Percentiles rank a stretch among this genome's conserved stretches.
These are phyloP conservation scores for Fereydounia khargensis DNA, from an alignment of 1,284 basidiomycete species.

Conservation along the genomic window DNA sequence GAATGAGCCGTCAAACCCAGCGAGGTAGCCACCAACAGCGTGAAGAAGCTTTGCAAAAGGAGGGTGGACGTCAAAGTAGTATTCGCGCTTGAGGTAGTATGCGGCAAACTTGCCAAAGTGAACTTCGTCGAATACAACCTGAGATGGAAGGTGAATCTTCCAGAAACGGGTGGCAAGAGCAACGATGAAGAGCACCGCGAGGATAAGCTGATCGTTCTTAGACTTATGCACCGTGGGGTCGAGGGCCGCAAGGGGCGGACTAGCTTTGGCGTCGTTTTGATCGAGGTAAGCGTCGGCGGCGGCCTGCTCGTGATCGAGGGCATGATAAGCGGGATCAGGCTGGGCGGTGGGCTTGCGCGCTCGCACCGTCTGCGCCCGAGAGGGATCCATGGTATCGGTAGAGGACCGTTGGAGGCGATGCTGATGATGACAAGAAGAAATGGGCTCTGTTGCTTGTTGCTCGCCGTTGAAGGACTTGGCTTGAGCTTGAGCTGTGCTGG, in stretches of 20 bases:
- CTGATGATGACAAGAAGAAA: no score
- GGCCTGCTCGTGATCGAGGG: neutral
- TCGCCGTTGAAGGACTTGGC: no score
- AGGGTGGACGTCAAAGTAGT: slow-evolving; percentile 99
- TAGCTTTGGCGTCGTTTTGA: slow-evolving; percentile 5
- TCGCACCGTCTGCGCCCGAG: neutral
- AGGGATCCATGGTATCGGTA: neutral
- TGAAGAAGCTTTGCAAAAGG: slow-evolving; percentile 63
- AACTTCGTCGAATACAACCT: slow-evolving; percentile 57
- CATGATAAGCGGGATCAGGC: neutral
- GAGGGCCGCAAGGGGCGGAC: slow-evolving; percentile 1
- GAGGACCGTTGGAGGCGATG: neutral
- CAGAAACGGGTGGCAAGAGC: slow-evolving; percentile 39
- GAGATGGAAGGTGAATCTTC: slow-evolving; percentile 36
- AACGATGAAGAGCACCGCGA: slow-evolving; percentile 22
- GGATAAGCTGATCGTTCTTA: slow-evolving; percentile 10
- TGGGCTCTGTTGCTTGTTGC: no score
- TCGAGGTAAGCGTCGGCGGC: neutral
- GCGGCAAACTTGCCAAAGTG: slow-evolving; percentile 58
- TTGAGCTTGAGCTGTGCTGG: no score
- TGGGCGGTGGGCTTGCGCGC: neutral
- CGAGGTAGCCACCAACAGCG: slow-evolving; percentile 89
- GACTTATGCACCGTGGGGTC: slow-evolving; percentile 15
- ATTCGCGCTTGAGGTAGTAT: slow-evolving; percentile 60
- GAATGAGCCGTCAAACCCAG: slow-evolving; percentile 92